Evolutionary conservation across 2,329 filamentous ascomycete genomes (phyloP), one percentile per base, ranked within the genome.

Genomic region (Fusarium sp.): DNA sequence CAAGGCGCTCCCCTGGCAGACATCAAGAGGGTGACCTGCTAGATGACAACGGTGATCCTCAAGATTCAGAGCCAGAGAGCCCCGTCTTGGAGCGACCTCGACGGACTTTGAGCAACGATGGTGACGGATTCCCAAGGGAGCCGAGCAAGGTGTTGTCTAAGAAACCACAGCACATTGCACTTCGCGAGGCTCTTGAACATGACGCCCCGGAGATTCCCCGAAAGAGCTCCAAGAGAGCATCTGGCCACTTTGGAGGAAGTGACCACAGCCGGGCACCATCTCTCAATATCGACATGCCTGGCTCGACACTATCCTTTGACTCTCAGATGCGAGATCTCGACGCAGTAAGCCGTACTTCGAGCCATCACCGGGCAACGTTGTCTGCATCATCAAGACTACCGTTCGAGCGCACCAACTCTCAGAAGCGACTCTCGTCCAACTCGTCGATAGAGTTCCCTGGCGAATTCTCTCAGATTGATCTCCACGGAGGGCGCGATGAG

Each of bases 211-310:
- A 87, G 9, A 88, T 95, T 35, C 93, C 93, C 3, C 87, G 93
- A 33, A 94, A 92, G 82, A 94, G 92, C 79, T 95, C 93, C 0
- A 91, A 91, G 79, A 87, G 92, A 67, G 83, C 87, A 67, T 90
- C 89, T 3, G 83, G 80, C 44, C 78, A 76, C 44, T 74, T 75
- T 57, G 76, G 72, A 33, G 68, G 66, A 56, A 63, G 71, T 53
- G 71, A 73, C 27, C 79, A 72, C 63, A 74, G 76, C 33, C 80
- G 80, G 14, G 74, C 80, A 24, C 79, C 82, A 10, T 83, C 84
- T 24, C 78, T 85, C 46, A 82, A 81, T 61, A 38, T 82, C n/a
- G 66, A 72, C 22, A 72, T 77, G 69, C 75, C 73, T 27, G 74
- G 74, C 4, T 75, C 77, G 9, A 67, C 63, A 29, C 68, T 78